Base-by-base conservation (phyloP, 2,329 filamentous ascomycete genomes). In the Trichophyton benhamiae region DNA sequence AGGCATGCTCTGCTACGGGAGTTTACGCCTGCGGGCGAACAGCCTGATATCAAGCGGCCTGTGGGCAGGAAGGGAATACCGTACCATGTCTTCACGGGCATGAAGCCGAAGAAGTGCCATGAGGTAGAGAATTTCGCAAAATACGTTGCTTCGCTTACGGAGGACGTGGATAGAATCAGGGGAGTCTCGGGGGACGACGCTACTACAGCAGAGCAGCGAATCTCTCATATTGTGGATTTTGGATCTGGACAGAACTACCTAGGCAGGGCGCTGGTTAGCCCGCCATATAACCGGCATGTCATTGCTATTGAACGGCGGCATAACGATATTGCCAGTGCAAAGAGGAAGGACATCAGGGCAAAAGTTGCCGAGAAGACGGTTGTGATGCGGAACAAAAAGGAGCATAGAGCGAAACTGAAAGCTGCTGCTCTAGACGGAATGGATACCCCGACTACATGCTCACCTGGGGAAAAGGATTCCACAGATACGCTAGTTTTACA, bases 181-280 rank as follows among this genome's bases (percentile, higher is more conserved):
- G 67, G 74, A 4, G 41, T 8, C 15, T 68, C 72, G 27, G 61
- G 57, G 65, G 46, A n/a, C 7, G 46, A 20, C 22, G 33, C 27
- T 9, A 20, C 20, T 20, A 38, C 33, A 17, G 41, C 7, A 60
- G 8, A 60, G 7, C 70, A 72, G 5, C 67, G 69, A 5, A 85
- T 96, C 63, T 89, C 90, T 0, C 91, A 97, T 75, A 85, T 96
- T 62, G 87, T 97, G 57, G 94, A 99, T 75, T 96, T 97, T 73
- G 94, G 94, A 30, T 96, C 91, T 60, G 94, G 94, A 0, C 92
- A 97, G 72, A 97, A 96, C 70, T 99, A 99, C 70, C 84, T 99
- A 2, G 92, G 94, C 0, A 83, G 94, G 53, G 88, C 89, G 0
- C 79, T 99, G 62, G 92, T 92, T 13, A 90, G 87, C 64, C 80